Evolutionary conservation across 768 basidiomycete genomes (phyloP), one percentile per base, ranked within the genome.

Genomic region (Russula virescens): DNA sequence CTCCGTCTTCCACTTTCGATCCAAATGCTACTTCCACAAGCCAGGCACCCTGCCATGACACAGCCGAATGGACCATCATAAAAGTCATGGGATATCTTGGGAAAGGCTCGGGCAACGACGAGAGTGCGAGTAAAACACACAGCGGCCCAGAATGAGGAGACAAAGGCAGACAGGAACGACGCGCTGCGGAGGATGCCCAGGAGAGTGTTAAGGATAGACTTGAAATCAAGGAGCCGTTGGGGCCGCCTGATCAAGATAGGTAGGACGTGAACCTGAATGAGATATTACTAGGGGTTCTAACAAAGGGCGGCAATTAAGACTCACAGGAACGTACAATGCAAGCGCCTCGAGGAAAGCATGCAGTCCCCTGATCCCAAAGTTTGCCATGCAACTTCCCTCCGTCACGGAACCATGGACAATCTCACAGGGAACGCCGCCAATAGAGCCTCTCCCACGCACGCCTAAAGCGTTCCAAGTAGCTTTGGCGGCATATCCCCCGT

Each of bases 21-120:
- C 83, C 85, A 89, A 47, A 92, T 89, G 58, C 88, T 90, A 60
- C 79, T 76, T 5, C 90, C 89, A 64, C 89, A 91, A 19, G 80
- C 73, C 47, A 92, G 71, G 63, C 86, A 87, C 23, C 87, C 89
- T 4, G 77, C 80, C 62, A 91, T 73, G 34, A 86, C 73, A 63
- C 86, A 81, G 0, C 90, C 90, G 60, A 78, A 80, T 1, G 90
- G 86, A 0, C 90, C 88, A 69, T 92, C 90, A 83, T 87, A 89
- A 62, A 87, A 82, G 61, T 92, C 81, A 66, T 92, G 88, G 18
- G 89, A 86, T 52, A 92, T 77, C 42, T 71, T 75, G 0, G 87
- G 88, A 43, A 91, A 78, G 9, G 85, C 68, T 26, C 81, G 82
- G 2, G 89, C 87, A 16, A 88, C 71, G 6, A 83, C 75, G 6